phyloP scores from a whole-genome alignment of 192 early-diverging fungal genomes.

The Dissophora globulifera region DNA sequence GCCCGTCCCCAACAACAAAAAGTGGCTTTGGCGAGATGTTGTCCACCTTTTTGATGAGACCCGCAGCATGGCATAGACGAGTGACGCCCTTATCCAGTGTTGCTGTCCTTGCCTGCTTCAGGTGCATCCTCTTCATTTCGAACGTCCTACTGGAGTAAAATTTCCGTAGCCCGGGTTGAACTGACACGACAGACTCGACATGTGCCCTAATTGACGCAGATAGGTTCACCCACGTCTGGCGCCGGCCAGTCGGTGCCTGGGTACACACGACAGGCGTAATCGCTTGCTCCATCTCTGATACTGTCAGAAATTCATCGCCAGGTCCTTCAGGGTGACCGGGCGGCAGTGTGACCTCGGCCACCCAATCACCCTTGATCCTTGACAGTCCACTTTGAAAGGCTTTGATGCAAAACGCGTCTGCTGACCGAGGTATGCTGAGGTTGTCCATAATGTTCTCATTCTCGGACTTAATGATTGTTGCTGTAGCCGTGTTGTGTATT shows the following conservation, averaged over 20 bases:
- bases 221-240: background rate
- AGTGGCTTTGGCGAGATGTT: background rate
- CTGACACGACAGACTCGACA: background rate
- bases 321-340: background rate
- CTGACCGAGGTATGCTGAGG: background rate
- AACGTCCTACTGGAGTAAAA: background rate
- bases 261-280: background rate
- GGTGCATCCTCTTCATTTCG: background rate
- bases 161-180: background rate
- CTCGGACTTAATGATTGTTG: background rate
- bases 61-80: background rate
- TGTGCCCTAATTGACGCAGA: background rate
- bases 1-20: background rate
- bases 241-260: background rate
- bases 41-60: background rate
- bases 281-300: background rate
- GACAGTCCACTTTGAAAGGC: background rate
- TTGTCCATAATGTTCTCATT: background rate
- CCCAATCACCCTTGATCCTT: background rate
- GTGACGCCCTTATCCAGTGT: background rate
- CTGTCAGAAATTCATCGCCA: background rate
- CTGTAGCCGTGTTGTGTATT: background rate
- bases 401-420: background rate
- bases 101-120: background rate
- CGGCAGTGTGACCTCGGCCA: background rate